Base-by-base conservation (phyloP, 169 alveolate genomes). In the Eimeria nieschulzi region DNA sequence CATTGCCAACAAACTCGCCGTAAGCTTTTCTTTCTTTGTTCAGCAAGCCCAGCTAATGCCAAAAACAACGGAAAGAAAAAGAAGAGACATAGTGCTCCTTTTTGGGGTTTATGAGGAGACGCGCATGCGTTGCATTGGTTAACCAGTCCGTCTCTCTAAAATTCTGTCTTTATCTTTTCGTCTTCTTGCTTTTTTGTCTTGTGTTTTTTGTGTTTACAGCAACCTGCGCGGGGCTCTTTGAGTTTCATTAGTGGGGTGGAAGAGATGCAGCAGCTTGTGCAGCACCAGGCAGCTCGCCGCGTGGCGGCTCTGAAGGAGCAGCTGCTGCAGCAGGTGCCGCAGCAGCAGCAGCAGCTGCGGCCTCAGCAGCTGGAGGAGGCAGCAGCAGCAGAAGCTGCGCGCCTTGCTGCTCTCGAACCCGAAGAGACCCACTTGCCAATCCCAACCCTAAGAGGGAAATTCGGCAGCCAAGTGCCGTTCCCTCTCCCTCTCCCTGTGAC, bases 241-340 rank as follows among this genome's bases (percentile, higher is more conserved):
- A 75, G 68, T 21, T 75, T 46, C 84, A 9, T 75, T 17, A 15
- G 66, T 15, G 64, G 66, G 5, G 84, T 75, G 10, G 84, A 75
- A 12, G 66, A 75, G 84, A 75, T 75, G 84, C 84, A 75, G 84
- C 84, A 75, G 84, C 64, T 75, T 8, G 66, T 75, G 33, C 63
- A 75, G 66, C 84, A 75, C 68, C 84, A 75, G 9, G 84, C 84
- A 51, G 84, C 84, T 15, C 84, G 63, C n/a, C 84, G 84, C 33
- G 84, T 75, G 7, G 84, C 84, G 21, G 84, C 84, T 10, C 25
- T 75, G 46, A 75, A 75, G 68, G 59, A 75, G 84, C 84, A 75
- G 84, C 84, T 75, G 84, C 66, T 75, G 68, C 84, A n/a, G 84
- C 84, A 33, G 64, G 66, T 17, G 68, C 84, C 13, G 84, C 84